A percentile compares a stretch with the other conserved stretches of the same genome.
Conservation (phyloP, 106 monocot genomes). For the Chionographis japonica region DNA sequence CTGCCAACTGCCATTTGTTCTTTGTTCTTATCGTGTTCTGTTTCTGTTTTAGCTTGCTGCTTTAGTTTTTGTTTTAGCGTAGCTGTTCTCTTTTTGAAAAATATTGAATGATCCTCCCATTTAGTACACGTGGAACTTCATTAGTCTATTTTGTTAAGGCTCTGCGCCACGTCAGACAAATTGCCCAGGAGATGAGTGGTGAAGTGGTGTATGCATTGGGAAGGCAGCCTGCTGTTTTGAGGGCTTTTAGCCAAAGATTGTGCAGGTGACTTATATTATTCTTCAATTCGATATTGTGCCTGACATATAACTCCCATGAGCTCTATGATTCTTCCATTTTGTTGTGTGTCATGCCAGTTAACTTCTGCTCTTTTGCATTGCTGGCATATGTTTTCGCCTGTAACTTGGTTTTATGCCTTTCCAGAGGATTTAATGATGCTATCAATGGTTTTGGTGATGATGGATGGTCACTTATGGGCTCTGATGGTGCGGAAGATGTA, state of each 20-base stretch:
- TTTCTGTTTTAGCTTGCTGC: too few relatives aligned
- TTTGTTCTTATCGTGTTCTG: too few relatives aligned
- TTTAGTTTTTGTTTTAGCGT: too few relatives aligned
- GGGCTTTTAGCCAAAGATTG: conserved; percentile 83
- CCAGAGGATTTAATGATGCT: conserved; percentile 95
- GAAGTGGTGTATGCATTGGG: conserved; percentile 67
- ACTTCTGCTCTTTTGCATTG: not conserved
- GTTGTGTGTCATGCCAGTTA: too few relatives aligned
- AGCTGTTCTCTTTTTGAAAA: too few relatives aligned
- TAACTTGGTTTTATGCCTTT: conserved; percentile 1
- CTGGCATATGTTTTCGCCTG: not conserved
- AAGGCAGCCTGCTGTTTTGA: conserved; percentile 80
- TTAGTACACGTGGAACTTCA: not conserved
- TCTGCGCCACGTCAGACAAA: conserved; percentile 75
- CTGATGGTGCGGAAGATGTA: conserved; percentile 85
- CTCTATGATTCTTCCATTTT: not conserved
- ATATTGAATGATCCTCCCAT: not conserved
- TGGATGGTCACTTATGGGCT: conserved; percentile 77
- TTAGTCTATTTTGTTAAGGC: conserved; percentile 49
- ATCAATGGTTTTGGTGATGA: conserved; percentile 87
- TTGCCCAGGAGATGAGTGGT: conserved; percentile 82
- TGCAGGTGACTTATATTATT: conserved; percentile 50
- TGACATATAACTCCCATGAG: too few relatives aligned
- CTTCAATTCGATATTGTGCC: not conserved
- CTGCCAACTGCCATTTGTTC: too few relatives aligned